Percentiles rank a stretch among this genome's conserved stretches.
These are phyloP conservation scores for Platanthera zijinensis DNA, from an alignment of 106 monocot genomes.

Conservation along the genomic window DNA sequence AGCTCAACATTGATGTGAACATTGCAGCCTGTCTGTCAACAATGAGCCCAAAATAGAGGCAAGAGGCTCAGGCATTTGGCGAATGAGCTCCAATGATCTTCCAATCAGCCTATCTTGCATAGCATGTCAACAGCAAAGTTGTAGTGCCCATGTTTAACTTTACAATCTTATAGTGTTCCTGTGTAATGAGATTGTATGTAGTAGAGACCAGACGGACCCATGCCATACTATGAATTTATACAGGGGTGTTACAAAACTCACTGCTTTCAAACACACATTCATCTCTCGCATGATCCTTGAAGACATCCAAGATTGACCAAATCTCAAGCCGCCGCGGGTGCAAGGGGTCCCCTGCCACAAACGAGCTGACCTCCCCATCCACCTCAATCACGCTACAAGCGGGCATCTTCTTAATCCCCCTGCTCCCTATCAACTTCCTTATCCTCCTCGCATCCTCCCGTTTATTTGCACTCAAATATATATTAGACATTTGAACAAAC, in stretches of 20 bases:
- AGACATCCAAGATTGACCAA: conserved; percentile 23
- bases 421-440: conserved; percentile 40
- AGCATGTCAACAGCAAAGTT: conserved; percentile 59
- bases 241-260: not conserved
- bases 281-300: conserved; percentile 22
- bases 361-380: conserved; percentile 39
- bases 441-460: conserved; percentile 44
- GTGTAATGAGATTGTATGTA: no score
- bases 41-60: conserved; percentile 55
- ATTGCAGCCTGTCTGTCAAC: conserved; percentile 39
- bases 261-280: not conserved
- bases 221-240: no score
- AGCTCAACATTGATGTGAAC: conserved; percentile 30
- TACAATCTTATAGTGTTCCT: no score
- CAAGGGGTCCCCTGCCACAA: conserved; percentile 45
- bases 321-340: conserved; percentile 36
- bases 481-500: conserved; percentile 54
- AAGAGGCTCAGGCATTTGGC: conserved; percentile 35
- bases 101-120: conserved; percentile 36
- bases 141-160: conserved; percentile 44
- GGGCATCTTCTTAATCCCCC: conserved; percentile 40
- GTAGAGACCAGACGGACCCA: no score
- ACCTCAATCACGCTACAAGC: conserved; percentile 45
- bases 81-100: conserved; percentile 30
- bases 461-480: conserved; percentile 39